Percentiles rank a stretch among this genome's conserved stretches.
phyloP scores from a whole-genome alignment of 495 filamentous ascomycete species.

The Bacidia gigantensis region DNA sequence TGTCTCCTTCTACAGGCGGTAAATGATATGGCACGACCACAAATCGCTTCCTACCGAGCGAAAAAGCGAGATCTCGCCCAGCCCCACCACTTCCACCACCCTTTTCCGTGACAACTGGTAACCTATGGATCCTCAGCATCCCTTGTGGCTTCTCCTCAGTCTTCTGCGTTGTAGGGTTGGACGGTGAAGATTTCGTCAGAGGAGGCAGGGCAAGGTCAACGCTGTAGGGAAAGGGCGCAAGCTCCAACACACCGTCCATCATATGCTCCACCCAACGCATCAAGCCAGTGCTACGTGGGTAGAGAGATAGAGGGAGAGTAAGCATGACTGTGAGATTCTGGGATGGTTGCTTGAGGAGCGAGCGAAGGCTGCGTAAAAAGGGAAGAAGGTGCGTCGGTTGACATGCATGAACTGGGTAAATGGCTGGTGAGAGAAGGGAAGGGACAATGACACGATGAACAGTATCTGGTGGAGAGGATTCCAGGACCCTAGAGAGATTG shows the following conservation, averaged over 20 bases:
- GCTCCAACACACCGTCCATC: slow-evolving; percentile 73
- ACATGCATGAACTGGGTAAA: slow-evolving; percentile 56
- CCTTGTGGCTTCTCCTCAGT: slow-evolving; percentile 72
- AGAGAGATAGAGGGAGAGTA: slow-evolving; percentile 67
- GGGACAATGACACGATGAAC: slow-evolving; percentile 81
- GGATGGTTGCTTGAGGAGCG: slow-evolving; percentile 54
- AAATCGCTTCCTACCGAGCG: slow-evolving; percentile 66
- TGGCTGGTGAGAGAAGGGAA: slow-evolving; percentile 63
- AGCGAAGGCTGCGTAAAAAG: slow-evolving; percentile 69
- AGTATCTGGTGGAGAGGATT: slow-evolving; percentile 38
- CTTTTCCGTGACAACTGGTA: slow-evolving; percentile 77
- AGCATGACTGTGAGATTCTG: slow-evolving; percentile 57
- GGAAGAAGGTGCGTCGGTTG: slow-evolving; percentile 60
- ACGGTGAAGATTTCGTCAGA: slow-evolving; percentile 5
- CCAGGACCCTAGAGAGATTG: slow-evolving; percentile 43
- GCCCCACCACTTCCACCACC: slow-evolving; percentile 61
- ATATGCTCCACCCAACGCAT: slow-evolving; percentile 81
- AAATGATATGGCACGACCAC: slow-evolving; percentile 80
- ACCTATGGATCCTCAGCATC: slow-evolving; percentile 62
- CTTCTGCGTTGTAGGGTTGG: slow-evolving; percentile 27
- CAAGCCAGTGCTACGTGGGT: slow-evolving; percentile 63
- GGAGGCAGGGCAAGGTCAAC: slow-evolving; percentile 37
- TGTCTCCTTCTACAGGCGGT: slow-evolving; percentile 74
- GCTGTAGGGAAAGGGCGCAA: slow-evolving; percentile 68
- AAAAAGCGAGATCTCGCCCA: slow-evolving; percentile 82